Evolutionary conservation across 2,329 filamentous ascomycete species (phyloP).

Genomic region (Talaromyces sp.): DNA sequence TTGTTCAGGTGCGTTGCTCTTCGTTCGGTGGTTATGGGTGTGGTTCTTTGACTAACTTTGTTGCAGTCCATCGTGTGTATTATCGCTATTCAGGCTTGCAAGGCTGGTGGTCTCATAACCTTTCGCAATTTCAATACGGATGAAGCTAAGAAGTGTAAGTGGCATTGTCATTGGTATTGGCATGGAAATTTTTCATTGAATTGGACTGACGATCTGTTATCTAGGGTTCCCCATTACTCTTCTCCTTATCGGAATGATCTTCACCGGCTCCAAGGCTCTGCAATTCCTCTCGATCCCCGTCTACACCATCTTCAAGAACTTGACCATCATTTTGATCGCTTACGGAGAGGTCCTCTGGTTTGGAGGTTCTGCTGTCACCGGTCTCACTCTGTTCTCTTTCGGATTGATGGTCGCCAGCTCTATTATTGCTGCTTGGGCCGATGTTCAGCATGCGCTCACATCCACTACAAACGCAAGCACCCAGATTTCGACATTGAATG

Average conservation of each 20-base stretch:
- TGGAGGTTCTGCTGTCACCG: slow-evolving; percentile 77
- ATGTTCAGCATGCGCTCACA: slow-evolving; percentile 81
- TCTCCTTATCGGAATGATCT: slow-evolving; percentile 98
- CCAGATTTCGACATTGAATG: slow-evolving; percentile 84
- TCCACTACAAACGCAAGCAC: slow-evolving; percentile 66
- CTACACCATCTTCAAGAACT: slow-evolving; percentile 99
- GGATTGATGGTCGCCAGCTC: slow-evolving; percentile 96
- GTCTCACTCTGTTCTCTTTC: slow-evolving; percentile 86
- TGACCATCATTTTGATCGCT: slow-evolving; percentile 97
- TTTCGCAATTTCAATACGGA: slow-evolving; percentile 81
- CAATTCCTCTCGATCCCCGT: slow-evolving; percentile 97
- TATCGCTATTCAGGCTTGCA: slow-evolving; percentile 76
- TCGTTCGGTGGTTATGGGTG: not conserved
- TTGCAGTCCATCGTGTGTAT: slow-evolving; percentile 84
- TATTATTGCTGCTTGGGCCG: slow-evolving; percentile 92
- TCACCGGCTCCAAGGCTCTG: slow-evolving; percentile 91
- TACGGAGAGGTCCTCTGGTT: slow-evolving; percentile 99
- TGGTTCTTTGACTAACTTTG: slow-evolving; percentile 13
- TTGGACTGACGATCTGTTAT: not conserved
- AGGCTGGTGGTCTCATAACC: slow-evolving; percentile 76
- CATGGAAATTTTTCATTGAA: not conserved
- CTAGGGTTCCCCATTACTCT: slow-evolving; percentile 94
- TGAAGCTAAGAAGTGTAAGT: slow-evolving; percentile 88
- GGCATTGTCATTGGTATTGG: slow-evolving; percentile 22
- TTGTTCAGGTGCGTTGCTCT: slow-evolving; percentile 72